Base-by-base conservation (phyloP, 2,329 filamentous ascomycete species). In the Colletotrichum plurivorum region DNA sequence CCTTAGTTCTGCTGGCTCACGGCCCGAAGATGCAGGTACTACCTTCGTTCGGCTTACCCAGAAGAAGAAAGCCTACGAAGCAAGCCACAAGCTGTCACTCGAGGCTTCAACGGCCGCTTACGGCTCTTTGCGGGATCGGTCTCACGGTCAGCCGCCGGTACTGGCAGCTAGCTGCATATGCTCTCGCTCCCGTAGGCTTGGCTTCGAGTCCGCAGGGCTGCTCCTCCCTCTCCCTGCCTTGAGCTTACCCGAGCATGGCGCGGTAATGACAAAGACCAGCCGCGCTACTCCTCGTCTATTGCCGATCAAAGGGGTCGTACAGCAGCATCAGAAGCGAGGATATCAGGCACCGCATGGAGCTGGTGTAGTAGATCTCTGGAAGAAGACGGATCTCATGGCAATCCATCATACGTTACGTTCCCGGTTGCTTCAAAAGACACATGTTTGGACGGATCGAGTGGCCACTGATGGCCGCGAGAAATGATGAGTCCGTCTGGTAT, bases 21-120 rank as follows among this genome's bases (percentile, higher is more conserved):
- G 54, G 41, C 41, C 31, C 43, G 62, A 58, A 31, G 54, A 55
- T 45, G 53, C 65, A 68, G 60, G 49, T 65, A 65, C 48, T 65
- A 65, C 48, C 41, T 65, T 22, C 16, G 10, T 16, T n/a, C 43
- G 22, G 41, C 46, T 65, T 59, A 18, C 13, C 39, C 22, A 12
- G 9, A n/a, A 45, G 45, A 49, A 55, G n/a, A n/a, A 46, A 18
- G 12, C 20, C 46, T 18, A 9, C n/a, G 15, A 15, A 62, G 7
- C 36, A 52, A 51, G 45, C 46, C 36, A 51, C 46, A 22, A 41
- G 18, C 53, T 54, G 27, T 45, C 53, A 54, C 22, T n/a, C 7
- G 46, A 49, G 20, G 20, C 41, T n/a, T 60, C 31, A 60, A 60
- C 57, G 46, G 57, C 57, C 46, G 57, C 46, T 51, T 27, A 51